Evolutionary conservation across 2,329 filamentous ascomycete genomes (phyloP).

Genomic region (Camillea tinctor): DNA sequence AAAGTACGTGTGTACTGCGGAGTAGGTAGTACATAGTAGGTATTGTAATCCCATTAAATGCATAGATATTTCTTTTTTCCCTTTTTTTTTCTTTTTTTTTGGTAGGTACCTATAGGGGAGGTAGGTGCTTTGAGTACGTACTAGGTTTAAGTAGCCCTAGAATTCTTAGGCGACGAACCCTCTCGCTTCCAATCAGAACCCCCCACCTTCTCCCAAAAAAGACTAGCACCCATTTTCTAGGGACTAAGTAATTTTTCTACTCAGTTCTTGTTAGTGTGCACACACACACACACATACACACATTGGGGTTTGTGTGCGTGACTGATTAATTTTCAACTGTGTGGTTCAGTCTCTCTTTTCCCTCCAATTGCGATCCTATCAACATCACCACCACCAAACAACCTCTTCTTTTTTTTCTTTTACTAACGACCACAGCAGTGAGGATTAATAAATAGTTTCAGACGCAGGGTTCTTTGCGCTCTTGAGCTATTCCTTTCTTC

Average conservation of each 20-base stretch:
- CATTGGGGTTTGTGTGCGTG: constrained; percentile 25
- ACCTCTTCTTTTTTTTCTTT: constrained; percentile 4
- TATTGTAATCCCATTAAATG: no score
- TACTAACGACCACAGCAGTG: constrained; percentile 31
- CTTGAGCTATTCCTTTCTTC: constrained; percentile 28
- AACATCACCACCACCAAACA: constrained; percentile 28
- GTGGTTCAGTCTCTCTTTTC: constrained; percentile 23
- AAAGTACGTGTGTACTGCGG: no score
- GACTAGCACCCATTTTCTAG: constrained; percentile 15
- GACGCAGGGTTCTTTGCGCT: constrained; percentile 30
- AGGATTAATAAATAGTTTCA: constrained; percentile 26
- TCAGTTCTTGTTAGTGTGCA: no score
- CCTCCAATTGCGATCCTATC: constrained; percentile 27
- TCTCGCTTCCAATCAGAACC: constrained; percentile 26
- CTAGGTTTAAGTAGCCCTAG: constrained; percentile 33
- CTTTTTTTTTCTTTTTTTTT: no score
- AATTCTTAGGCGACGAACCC: constrained; percentile 24
- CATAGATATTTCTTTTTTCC: no score
- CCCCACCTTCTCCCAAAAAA: constrained; percentile 25
- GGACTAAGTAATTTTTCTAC: constrained; percentile 8
- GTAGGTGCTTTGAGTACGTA: not conserved
- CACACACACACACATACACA: no score
- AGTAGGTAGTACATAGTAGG: no score
- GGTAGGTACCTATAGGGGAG: not conserved
- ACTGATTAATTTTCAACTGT: constrained; percentile 33